Percentiles rank a stretch among this genome's conserved stretches.
These are phyloP conservation scores for Fusarium hostae DNA, from an alignment of 2,329 filamentous ascomycete species.

Conservation along the genomic window DNA sequence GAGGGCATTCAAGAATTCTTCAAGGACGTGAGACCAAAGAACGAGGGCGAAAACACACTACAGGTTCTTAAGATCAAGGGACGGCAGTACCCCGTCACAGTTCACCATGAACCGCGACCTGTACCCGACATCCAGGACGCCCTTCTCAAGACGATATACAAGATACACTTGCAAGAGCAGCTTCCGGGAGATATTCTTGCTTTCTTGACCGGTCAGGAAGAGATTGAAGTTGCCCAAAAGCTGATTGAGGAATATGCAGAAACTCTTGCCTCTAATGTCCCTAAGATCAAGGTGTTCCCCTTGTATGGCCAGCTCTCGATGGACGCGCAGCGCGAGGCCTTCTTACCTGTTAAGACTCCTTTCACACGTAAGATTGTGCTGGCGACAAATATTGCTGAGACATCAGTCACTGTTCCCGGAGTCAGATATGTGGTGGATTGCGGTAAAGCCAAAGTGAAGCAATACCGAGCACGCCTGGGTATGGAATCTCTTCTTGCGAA, in stretches of 20 bases:
- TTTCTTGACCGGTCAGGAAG: constrained; percentile 92
- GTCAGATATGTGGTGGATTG: constrained; percentile 92
- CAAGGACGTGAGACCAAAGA: constrained; percentile 46
- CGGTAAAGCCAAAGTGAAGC: constrained; percentile 93
- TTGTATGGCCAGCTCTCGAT: constrained; percentile 92
- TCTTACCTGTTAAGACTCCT: constrained; percentile 76
- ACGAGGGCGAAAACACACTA: constrained; percentile 39
- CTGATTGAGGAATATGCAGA: constrained; percentile 83
- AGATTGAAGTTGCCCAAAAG: constrained; percentile 84
- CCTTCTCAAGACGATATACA: constrained; percentile 83
- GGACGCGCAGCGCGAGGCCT: constrained; percentile 85
- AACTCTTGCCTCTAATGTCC: constrained; percentile 78
- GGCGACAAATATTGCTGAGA: constrained; percentile 98
- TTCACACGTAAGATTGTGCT: constrained; percentile 89
- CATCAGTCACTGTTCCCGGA: constrained; percentile 93
- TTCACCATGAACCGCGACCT: constrained; percentile 77
- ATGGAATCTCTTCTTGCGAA: constrained; percentile 92
- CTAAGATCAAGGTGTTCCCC: constrained; percentile 77
- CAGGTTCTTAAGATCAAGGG: constrained; percentile 78
- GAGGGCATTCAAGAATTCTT: constrained; percentile 84
- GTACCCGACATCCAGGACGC: constrained; percentile 85
- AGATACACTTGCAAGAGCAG: constrained; percentile 87
- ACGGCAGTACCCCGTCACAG: constrained; percentile 85
- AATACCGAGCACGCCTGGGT: constrained; percentile 84
- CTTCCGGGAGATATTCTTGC: constrained; percentile 94